phyloP scores from a whole-genome alignment of 495 filamentous ascomycete genomes.

The Apiosordaria backusii region DNA sequence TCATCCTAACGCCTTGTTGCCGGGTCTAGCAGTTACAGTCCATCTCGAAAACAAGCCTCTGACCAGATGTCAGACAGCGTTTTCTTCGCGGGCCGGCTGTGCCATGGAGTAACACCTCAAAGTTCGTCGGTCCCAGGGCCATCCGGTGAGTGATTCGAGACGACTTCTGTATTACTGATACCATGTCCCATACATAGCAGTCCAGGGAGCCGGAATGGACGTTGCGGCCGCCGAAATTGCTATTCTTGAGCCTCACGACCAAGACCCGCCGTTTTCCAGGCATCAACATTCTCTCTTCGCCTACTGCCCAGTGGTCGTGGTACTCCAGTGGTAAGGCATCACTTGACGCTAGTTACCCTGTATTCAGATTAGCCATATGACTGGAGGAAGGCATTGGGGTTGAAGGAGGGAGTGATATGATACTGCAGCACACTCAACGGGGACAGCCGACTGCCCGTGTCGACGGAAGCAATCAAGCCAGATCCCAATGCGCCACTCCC shows the following conservation, averaged over 20 bases:
- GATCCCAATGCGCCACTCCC: neutral
- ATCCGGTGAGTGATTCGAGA: neutral
- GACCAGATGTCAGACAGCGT: neutral
- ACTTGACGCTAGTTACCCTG: slow-evolving; percentile 9
- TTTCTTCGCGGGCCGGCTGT: neutral
- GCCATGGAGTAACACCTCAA: neutral
- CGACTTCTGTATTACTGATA: neutral
- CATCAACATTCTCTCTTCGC: neutral
- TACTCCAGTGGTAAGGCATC: neutral
- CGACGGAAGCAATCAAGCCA: neutral
- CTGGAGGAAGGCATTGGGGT: slow-evolving; percentile 5
- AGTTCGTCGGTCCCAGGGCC: neutral
- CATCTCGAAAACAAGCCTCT: neutral
- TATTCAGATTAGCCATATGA: neutral
- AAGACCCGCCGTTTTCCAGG: neutral
- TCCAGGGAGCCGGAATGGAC: neutral
- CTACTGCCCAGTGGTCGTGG: neutral
- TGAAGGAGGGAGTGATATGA: neutral
- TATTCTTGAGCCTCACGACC: neutral
- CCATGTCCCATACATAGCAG: neutral
- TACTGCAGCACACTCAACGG: neutral
- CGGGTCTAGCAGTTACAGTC: neutral
- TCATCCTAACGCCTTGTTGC: neutral
- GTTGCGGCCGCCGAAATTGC: slow-evolving; percentile 3
- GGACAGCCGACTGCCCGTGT: neutral